Evolutionary conservation across 805 yeast genomes (phyloP).

Genomic region (Priceomyces carsonii): DNA sequence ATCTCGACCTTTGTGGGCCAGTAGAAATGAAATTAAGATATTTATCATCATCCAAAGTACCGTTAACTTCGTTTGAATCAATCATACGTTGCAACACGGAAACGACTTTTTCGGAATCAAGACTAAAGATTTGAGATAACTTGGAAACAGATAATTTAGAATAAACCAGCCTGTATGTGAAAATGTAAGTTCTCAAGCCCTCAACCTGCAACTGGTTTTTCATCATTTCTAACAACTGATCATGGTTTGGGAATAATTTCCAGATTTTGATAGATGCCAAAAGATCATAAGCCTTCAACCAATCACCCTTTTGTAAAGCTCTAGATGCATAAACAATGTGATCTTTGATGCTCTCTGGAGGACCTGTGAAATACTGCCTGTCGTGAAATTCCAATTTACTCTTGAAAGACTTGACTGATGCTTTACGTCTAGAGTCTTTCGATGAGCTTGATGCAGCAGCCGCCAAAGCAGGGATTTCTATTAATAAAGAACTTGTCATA

Average conservation of each 20-base stretch:
- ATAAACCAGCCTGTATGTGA: conserved; percentile 77
- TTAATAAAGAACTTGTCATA: conserved; percentile 83
- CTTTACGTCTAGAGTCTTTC: conserved; percentile 58
- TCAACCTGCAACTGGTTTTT: conserved; percentile 79
- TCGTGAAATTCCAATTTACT: conserved; percentile 90
- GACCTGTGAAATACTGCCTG: conserved; percentile 93
- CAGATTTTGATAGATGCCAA: conserved; percentile 80
- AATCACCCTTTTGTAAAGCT: conserved; percentile 84
- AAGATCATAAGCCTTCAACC: conserved; percentile 75
- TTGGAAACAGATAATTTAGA: conserved; percentile 69
- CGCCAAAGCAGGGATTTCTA: conserved; percentile 85
- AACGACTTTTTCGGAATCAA: conserved; percentile 55
- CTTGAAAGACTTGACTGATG: conserved; percentile 79
- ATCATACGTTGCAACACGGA: conserved; percentile 75
- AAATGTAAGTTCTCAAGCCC: conserved; percentile 90
- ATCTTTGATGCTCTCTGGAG: conserved; percentile 96
- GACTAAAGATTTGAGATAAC: conserved; percentile 66
- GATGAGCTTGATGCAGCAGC: conserved; percentile 65
- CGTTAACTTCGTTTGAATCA: conserved; percentile 73
- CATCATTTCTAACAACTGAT: conserved; percentile 68
- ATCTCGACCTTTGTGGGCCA: conserved; percentile 77
- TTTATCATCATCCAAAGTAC: conserved; percentile 68
- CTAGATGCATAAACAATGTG: conserved; percentile 90
- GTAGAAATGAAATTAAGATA: conserved; percentile 63
- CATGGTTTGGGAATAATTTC: conserved; percentile 75